phyloP scores from a whole-genome alignment of 305 asterid genomes.

The Nicotiana rustica region DNA sequence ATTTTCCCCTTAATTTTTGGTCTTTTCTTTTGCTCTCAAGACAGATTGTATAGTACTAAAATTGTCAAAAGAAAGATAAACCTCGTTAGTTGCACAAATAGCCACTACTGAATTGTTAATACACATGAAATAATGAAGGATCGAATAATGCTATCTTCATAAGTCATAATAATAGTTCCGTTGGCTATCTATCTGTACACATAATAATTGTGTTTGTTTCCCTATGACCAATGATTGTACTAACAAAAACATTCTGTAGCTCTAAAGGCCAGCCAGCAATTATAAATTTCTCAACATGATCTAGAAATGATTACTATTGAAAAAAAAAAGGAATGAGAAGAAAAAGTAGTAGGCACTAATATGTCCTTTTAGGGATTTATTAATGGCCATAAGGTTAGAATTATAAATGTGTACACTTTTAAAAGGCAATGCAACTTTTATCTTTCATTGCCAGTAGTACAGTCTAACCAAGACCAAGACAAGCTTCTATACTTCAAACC shows the following conservation, averaged over 20 bases:
- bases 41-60: constrained; percentile 8
- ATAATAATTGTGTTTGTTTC: constrained; percentile 20
- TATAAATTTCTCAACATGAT: constrained; percentile 54
- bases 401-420: constrained; percentile 51
- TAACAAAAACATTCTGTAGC: constrained; percentile 11
- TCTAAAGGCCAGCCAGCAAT: constrained; percentile 29
- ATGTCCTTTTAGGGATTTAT: constrained; percentile 42
- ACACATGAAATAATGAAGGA: constrained; percentile 31
- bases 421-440: constrained; percentile 64
- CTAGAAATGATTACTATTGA: constrained; percentile 60
- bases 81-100: constrained; percentile 2
- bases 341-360: constrained; percentile 59
- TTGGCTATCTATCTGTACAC: constrained; percentile 16
- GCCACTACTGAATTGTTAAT: constrained; percentile 36
- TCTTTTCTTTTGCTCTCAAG: not conserved
- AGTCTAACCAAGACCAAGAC: constrained; percentile 47
- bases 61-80: constrained; percentile 26
- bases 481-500: constrained; percentile 49
- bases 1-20: not conserved
- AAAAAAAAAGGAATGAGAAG: constrained; percentile 40
- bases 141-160: not conserved
- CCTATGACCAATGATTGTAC: constrained; percentile 48
- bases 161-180: constrained; percentile 1
- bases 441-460: constrained; percentile 50
- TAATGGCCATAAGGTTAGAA: constrained; percentile 51